Percentiles rank a stretch among this genome's conserved stretches.
Conservation (phyloP, 202 grass and related monocot species). For the Panicum hallii region DNA sequence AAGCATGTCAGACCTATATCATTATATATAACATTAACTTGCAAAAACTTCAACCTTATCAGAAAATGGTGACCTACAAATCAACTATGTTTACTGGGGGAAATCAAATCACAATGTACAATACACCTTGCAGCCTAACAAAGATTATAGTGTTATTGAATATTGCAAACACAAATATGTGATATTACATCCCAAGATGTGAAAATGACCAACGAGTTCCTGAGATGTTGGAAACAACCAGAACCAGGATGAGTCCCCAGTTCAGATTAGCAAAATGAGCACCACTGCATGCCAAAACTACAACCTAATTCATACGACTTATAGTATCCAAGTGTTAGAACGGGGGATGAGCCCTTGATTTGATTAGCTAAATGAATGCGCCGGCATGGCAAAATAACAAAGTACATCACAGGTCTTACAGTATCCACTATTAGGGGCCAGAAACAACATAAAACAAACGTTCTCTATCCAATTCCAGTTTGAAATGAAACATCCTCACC, state of each 20-base stretch:
- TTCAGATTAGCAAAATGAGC: background rate
- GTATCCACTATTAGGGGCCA: background rate
- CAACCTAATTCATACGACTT: background rate
- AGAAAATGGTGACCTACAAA: no score
- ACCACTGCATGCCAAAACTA: background rate
- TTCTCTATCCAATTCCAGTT: constrained; percentile 1
- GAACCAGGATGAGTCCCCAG: background rate
- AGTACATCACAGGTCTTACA: background rate
- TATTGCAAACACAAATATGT: background rate
- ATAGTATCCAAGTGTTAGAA: background rate
- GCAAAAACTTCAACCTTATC: no score
- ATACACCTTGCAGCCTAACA: background rate
- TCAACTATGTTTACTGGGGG: background rate
- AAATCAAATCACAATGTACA: background rate
- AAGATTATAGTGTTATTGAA: background rate
- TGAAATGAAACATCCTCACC: background rate
- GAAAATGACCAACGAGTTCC: background rate
- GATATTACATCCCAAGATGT: background rate
- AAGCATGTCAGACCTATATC: background rate
- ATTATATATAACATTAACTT: no score
- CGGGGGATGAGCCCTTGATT: background rate
- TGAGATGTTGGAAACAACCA: constrained; percentile 1
- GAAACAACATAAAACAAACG: background rate
- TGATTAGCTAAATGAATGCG: background rate
- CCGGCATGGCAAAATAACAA: background rate